Percentiles rank a stretch among this genome's conserved stretches.
These are phyloP conservation scores for Capronia epimyces DNA, from an alignment of 2,329 filamentous ascomycete genomes.

Conservation along the genomic window DNA sequence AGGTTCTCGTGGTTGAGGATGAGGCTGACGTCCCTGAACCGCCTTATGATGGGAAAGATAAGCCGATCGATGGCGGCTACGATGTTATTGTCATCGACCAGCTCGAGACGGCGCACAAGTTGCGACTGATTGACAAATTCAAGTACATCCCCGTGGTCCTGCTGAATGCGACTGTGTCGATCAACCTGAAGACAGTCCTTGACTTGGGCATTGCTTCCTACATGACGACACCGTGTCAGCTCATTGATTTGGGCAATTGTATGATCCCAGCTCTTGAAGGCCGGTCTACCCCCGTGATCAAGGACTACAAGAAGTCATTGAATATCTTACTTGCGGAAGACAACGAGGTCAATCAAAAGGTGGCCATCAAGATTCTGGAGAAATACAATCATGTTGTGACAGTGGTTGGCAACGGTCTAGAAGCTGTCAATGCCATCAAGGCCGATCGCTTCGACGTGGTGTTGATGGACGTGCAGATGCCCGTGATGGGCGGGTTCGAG, in stretches of 20 bases:
- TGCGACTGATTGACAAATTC: slow-evolving; percentile 87
- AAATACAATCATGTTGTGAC: slow-evolving; percentile 70
- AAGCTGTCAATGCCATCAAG: slow-evolving; percentile 90
- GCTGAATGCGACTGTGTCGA: slow-evolving; percentile 79
- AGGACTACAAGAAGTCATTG: slow-evolving; percentile 91
- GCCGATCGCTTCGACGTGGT: slow-evolving; percentile 92
- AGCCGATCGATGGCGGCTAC: slow-evolving; percentile 60
- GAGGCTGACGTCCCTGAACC: slow-evolving; percentile 59
- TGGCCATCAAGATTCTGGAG: slow-evolving; percentile 93
- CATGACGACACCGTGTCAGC: slow-evolving; percentile 93
- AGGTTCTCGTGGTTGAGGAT: slow-evolving; percentile 79
- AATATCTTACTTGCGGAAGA: slow-evolving; percentile 94
- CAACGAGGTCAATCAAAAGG: slow-evolving; percentile 92
- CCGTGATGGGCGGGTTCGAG: slow-evolving; percentile 99
- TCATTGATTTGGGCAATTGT: slow-evolving; percentile 91
- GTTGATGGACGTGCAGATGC: slow-evolving; percentile 99
- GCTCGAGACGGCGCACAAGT: slow-evolving; percentile 77
- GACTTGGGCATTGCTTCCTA: slow-evolving; percentile 98
- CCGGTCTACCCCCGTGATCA: slow-evolving; percentile 80
- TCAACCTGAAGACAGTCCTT: slow-evolving; percentile 86
- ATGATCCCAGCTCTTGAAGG: slow-evolving; percentile 95
- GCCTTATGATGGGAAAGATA: slow-evolving; percentile 47
- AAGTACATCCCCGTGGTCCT: slow-evolving; percentile 97
- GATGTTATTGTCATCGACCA: slow-evolving; percentile 96
- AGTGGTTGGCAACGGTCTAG: slow-evolving; percentile 89